phyloP scores from a whole-genome alignment of 1,139 yeast genomes.

The Suhomyces taliae region DNA sequence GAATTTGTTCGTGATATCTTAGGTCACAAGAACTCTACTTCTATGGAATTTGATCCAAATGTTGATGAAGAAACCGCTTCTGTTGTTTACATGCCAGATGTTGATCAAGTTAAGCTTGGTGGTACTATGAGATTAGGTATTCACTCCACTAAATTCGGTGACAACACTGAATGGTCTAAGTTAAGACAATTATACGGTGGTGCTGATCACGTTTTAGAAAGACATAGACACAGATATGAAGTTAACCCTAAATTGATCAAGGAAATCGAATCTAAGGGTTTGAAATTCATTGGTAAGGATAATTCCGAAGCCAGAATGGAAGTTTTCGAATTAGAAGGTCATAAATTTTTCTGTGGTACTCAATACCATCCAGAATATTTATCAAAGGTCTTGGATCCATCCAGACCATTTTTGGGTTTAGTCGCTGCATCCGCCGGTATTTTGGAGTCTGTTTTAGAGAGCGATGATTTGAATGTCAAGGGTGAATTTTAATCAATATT shows the following conservation, averaged over 20 bases:
- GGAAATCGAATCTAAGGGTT: constrained; percentile 71
- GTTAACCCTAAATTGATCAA: constrained; percentile 82
- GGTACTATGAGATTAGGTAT: constrained; percentile 99
- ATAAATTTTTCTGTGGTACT: constrained; percentile 91
- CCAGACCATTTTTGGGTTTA: constrained; percentile 93
- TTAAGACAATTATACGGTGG: constrained; percentile 83
- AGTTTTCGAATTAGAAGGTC: constrained; percentile 74
- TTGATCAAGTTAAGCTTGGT: constrained; percentile 92
- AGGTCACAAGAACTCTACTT: constrained; percentile 68
- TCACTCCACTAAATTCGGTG: constrained; percentile 82
- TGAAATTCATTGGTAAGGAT: constrained; percentile 90
- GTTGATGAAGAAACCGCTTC: constrained; percentile 67
- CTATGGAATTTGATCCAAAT: constrained; percentile 78
- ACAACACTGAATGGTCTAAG: constrained; percentile 65
- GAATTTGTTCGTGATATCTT: constrained; percentile 86
- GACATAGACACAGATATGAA: constrained; percentile 99
- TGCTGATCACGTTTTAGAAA: constrained; percentile 69
- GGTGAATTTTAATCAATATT: constrained; percentile 39
- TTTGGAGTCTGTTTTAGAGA: constrained; percentile 58
- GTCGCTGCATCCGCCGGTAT: constrained; percentile 90
- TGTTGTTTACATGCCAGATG: constrained; percentile 98
- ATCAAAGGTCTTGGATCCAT: constrained; percentile 94
- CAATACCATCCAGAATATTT: constrained; percentile 98
- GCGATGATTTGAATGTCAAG: constrained; percentile 45
- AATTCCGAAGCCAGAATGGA: constrained; percentile 92